These are phyloP conservation scores for Rubia peregrina DNA, from an alignment of 305 asterid species.

Conservation along the genomic window DNA sequence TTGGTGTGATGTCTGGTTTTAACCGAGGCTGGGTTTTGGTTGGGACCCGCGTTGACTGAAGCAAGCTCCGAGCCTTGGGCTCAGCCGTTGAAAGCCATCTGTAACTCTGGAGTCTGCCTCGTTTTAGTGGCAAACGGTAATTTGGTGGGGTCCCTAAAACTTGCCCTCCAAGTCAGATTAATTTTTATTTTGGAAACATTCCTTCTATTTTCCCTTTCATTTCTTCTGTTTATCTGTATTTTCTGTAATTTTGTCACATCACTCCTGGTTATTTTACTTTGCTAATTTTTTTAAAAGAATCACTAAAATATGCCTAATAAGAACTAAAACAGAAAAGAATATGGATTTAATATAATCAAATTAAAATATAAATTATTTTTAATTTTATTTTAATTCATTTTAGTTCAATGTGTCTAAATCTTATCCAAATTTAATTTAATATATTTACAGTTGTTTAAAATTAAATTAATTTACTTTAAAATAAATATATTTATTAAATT, in stretches of 20 bases:
- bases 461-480: no score
- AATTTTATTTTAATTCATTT: no score
- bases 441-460: no score
- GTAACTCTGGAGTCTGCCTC: constrained; percentile 12
- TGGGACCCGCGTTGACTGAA: constrained; percentile 45
- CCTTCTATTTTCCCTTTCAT: constrained; percentile 10
- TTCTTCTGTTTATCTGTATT: neutral
- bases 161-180: constrained; percentile 69
- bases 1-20: constrained; percentile 11
- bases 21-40: constrained; percentile 10
- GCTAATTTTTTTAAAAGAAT: no score
- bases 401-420: no score
- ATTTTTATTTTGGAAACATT: constrained; percentile 14
- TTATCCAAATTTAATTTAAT: no score
- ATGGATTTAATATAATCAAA: no score
- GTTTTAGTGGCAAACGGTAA: constrained; percentile 21
- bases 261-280: neutral
- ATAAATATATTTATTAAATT: no score
- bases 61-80: constrained; percentile 41
- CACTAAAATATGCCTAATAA: no score
- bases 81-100: neutral
- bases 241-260: neutral
- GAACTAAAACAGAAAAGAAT: no score
- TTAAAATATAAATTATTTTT: no score
- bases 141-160: constrained; percentile 26